phyloP scores from a whole-genome alignment of 2,329 filamentous ascomycete species.

The Cladophialophora chaetospira region DNA sequence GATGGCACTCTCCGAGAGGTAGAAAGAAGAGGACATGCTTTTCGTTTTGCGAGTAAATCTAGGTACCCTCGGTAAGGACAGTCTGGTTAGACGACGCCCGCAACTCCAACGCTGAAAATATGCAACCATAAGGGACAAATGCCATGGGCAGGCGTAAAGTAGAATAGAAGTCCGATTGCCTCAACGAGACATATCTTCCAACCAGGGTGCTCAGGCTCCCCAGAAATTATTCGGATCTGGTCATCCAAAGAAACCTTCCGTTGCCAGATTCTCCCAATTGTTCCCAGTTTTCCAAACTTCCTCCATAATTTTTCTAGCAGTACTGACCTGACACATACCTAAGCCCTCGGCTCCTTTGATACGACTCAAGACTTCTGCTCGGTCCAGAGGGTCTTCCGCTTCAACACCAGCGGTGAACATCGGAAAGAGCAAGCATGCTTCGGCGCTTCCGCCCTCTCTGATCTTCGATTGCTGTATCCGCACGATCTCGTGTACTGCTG shows the following conservation, averaged over 20 bases:
- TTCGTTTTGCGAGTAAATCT: too few species aligned
- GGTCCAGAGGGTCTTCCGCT: conserved; percentile 58
- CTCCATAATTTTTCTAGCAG: conserved; percentile 67
- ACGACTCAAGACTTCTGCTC: conserved; percentile 64
- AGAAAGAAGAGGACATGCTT: too few species aligned
- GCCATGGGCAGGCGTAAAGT: neutral
- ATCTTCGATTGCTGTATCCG: conserved; percentile 61
- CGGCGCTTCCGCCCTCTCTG: conserved; percentile 67
- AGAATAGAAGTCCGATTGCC: neutral
- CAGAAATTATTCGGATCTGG: neutral
- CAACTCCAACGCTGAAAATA: conserved; percentile 24
- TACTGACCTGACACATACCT: conserved; percentile 73
- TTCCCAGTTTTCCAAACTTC: conserved; percentile 67
- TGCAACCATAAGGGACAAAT: neutral
- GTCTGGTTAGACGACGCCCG: conserved; percentile 7
- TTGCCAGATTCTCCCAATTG: conserved; percentile 68
- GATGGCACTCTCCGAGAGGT: too few species aligned
- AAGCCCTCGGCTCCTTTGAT: conserved; percentile 69
- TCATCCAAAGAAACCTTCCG: conserved; percentile 67
- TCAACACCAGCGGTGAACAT: conserved; percentile 84
- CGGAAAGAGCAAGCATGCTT: conserved; percentile 75
- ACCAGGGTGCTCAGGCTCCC: neutral
- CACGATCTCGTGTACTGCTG: conserved; percentile 65
- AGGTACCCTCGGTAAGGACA: neutral
- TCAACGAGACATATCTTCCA: too few species aligned